These are phyloP conservation scores for Cajanus cajan DNA, from an alignment of 306 rosid genomes.

Conservation along the genomic window DNA sequence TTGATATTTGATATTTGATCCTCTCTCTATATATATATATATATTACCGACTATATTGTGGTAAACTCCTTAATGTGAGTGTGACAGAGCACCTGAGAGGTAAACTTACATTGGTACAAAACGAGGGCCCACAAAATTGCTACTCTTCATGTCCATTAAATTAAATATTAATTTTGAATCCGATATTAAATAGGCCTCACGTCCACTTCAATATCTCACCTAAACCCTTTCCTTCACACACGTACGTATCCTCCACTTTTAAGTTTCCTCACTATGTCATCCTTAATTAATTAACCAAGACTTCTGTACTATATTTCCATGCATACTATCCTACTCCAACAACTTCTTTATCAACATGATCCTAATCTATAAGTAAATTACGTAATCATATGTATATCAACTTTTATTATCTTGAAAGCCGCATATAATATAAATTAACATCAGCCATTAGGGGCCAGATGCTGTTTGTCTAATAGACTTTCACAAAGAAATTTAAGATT, in stretches of 20 bases:
- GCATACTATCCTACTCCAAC: background rate
- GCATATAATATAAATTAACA: too few species aligned
- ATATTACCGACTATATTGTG: too few species aligned
- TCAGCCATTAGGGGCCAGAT: too few species aligned
- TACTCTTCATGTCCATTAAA: background rate
- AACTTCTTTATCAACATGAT: background rate
- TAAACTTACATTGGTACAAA: background rate
- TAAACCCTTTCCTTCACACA: background rate
- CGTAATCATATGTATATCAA: too few species aligned
- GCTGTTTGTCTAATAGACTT: too few species aligned
- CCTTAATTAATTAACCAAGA: background rate
- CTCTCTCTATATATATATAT: too few species aligned
- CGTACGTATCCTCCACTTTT: background rate
- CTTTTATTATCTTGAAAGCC: too few species aligned
- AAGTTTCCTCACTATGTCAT: background rate
- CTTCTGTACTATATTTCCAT: background rate
- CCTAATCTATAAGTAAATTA: background rate
- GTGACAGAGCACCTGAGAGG: background rate
- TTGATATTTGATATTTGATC: too few species aligned
- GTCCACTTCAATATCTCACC: slow-evolving; percentile 23
- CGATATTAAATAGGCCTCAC: background rate
- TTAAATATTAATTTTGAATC: background rate
- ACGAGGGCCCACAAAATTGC: background rate
- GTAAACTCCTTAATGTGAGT: background rate
- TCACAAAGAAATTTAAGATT: too few species aligned